Percentiles rank a stretch among this genome's conserved stretches.
Evolutionary conservation across 1,284 basidiomycete genomes (phyloP).

Genomic region (Moesziomyces aphidis): DNA sequence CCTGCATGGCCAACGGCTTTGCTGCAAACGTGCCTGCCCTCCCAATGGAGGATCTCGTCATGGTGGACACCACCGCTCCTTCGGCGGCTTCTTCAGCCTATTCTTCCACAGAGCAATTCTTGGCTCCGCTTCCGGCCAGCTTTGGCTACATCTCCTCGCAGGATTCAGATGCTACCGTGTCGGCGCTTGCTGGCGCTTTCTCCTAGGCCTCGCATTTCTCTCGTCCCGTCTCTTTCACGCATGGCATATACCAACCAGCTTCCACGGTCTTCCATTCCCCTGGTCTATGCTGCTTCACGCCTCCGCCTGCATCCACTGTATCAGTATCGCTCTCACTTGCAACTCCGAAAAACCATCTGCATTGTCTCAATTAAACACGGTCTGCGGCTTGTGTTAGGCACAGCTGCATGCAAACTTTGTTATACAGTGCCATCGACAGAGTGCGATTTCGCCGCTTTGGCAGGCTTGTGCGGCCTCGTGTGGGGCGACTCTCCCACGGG

Average conservation of each 20-base stretch:
- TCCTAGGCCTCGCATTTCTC: background rate
- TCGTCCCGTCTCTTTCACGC: background rate
- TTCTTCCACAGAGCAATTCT: constrained; percentile 3
- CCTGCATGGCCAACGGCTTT: background rate
- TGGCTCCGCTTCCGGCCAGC: background rate
- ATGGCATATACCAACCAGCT: background rate
- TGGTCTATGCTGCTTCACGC: background rate
- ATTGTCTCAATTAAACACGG: background rate
- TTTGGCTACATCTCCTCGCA: background rate
- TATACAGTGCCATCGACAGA: background rate
- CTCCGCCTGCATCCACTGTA: background rate
- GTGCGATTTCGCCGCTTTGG: background rate
- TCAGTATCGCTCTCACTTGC: background rate
- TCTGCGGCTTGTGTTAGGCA: background rate
- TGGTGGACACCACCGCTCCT: background rate
- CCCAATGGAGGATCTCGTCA: background rate
- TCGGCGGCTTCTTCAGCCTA: constrained; percentile 1
- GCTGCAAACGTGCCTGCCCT: background rate
- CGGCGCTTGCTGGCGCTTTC: constrained; percentile 9
- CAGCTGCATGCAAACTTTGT: fast-evolving
- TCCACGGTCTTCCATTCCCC: too few relatives aligned
- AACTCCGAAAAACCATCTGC: background rate
- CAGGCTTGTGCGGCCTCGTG: too few relatives aligned
- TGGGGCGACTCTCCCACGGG: too few relatives aligned
- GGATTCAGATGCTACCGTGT: constrained; percentile 1